Evolutionary conservation across 345 rosid species (phyloP).

Genomic region (Acer saccharum): DNA sequence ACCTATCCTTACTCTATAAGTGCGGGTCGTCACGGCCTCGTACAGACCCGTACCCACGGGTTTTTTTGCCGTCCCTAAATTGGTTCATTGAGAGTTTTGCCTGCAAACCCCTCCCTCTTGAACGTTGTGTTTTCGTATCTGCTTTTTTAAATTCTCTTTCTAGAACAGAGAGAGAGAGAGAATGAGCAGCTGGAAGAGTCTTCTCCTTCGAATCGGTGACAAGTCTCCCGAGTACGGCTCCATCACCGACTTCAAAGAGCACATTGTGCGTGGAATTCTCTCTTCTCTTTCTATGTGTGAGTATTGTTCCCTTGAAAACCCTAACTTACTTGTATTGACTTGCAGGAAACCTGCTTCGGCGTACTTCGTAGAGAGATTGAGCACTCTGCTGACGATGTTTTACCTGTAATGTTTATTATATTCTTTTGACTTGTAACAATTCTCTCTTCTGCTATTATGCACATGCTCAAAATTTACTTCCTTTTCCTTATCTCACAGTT

Average conservation of each 20-base stretch:
- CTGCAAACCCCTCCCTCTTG: too few species aligned
- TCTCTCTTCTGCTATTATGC: neutral
- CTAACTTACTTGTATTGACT: conserved; percentile 27
- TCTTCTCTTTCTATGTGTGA: neutral
- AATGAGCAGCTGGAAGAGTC: conserved; percentile 83
- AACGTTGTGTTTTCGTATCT: neutral
- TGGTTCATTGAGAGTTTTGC: too few species aligned
- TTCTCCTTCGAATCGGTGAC: conserved; percentile 91
- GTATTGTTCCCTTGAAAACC: conserved; percentile 11
- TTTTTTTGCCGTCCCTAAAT: too few species aligned
- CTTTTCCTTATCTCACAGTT: conserved; percentile 48
- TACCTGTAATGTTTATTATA: conserved; percentile 37
- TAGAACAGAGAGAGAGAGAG: neutral
- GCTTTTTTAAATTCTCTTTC: too few species aligned
- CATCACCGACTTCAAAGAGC: conserved; percentile 77
- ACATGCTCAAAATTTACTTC: neutral
- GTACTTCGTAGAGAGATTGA: conserved; percentile 81
- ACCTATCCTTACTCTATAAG: too few species aligned
- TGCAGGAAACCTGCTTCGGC: conserved; percentile 85
- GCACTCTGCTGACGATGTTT: conserved; percentile 65
- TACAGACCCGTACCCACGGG: too few species aligned
- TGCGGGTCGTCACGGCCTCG: too few species aligned
- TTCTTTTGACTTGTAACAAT: neutral
- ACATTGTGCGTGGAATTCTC: conserved; percentile 54
- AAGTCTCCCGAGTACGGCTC: conserved; percentile 76